A percentile compares a stretch with the other conserved stretches of the same genome.
phyloP scores from a whole-genome alignment of 2,329 filamentous ascomycete genomes.

The Rhynchosporium secalis region DNA sequence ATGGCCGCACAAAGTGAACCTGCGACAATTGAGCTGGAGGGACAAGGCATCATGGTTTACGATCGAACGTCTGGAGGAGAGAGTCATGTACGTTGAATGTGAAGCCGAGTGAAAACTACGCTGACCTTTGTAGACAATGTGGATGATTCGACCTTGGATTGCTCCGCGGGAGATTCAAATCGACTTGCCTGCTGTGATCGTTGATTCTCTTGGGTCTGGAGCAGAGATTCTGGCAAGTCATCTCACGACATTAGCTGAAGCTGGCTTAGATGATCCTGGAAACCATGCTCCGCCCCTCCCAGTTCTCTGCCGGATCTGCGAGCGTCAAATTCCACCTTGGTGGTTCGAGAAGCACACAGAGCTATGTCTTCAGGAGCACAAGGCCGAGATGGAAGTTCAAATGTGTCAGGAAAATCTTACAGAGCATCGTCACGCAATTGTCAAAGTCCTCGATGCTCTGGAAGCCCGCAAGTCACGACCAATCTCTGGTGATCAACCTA shows the following conservation, averaged over 20 bases:
- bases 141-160: constrained; percentile 96
- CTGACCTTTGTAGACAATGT: constrained; percentile 76
- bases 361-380: constrained; percentile 90
- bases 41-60: constrained; percentile 97
- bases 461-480: constrained; percentile 74
- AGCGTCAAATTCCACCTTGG: constrained; percentile 95
- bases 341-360: constrained; percentile 99
- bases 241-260: constrained; percentile 84
- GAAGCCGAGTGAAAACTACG: constrained; percentile 20
- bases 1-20: constrained; percentile 43
- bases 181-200: constrained; percentile 83
- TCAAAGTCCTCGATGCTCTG: constrained; percentile 89
- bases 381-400: constrained; percentile 96
- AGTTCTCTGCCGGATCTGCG: constrained; percentile 93
- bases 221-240: constrained; percentile 94
- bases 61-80: constrained; percentile 82
- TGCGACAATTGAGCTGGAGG: constrained; percentile 77
- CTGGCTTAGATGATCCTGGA: constrained; percentile 71
- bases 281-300: constrained; percentile 79
- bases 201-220: constrained; percentile 90
- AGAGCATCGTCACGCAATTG: constrained; percentile 91
- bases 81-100: constrained; percentile 71
- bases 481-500: constrained; percentile 52
- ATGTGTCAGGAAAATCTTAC: constrained; percentile 89
- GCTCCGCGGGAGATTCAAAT: constrained; percentile 91